Evolutionary conservation across 176 grass and related monocot genomes (phyloP).

Genomic region (Areca catechu): DNA sequence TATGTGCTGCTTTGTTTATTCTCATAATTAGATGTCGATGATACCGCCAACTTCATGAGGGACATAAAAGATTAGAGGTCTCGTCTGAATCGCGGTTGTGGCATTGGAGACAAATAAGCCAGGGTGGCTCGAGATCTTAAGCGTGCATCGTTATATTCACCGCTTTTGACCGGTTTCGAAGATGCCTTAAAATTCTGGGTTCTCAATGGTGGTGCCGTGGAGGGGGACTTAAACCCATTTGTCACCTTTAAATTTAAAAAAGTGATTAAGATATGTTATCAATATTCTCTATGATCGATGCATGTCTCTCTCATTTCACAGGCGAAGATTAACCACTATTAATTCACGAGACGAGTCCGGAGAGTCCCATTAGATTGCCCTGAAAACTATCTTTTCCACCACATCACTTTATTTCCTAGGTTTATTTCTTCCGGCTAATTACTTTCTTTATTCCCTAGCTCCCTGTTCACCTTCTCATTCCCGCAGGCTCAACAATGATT

Average conservation of each 20-base stretch:
- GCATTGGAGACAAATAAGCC: neutral
- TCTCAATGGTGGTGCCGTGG: constrained; percentile 41
- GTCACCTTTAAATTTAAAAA: constrained; percentile 77
- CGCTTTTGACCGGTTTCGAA: constrained; percentile 1
- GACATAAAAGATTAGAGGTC: neutral
- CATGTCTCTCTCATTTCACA: constrained; percentile 51
- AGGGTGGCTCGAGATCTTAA: constrained; percentile 1
- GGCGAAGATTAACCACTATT: constrained; percentile 46
- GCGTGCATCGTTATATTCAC: constrained; percentile 1
- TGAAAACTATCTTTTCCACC: no score
- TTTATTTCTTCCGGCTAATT: neutral
- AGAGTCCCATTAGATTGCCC: constrained; percentile 10
- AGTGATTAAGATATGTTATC: constrained; percentile 47
- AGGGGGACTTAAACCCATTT: constrained; percentile 41
- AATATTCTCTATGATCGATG: constrained; percentile 69
- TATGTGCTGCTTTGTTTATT: no score
- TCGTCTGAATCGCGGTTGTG: neutral
- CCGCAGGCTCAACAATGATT: neutral
- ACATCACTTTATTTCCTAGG: neutral
- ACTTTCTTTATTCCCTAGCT: neutral
- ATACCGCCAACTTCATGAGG: neutral
- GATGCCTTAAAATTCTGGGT: neutral
- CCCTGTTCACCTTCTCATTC: neutral
- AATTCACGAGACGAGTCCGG: constrained; percentile 43
- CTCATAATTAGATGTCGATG: no score